Percentiles rank a stretch among this genome's conserved stretches.
These are phyloP conservation scores for Amauroascus niger DNA, from an alignment of 2,329 filamentous ascomycete species.

Conservation along the genomic window DNA sequence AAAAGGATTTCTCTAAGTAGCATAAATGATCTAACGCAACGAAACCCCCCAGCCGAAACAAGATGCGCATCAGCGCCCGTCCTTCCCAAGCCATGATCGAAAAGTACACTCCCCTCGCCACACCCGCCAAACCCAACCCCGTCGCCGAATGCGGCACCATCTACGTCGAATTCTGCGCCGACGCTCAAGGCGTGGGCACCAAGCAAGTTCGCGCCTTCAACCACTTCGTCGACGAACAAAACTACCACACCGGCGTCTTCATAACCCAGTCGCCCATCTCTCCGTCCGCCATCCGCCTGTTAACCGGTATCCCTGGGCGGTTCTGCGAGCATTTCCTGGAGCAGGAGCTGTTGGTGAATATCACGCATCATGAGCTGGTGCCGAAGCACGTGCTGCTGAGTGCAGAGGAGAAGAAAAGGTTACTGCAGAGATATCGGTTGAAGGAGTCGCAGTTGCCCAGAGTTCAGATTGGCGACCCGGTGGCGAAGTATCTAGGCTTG, in stretches of 20 bases:
- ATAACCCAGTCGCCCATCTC: constrained; percentile 75
- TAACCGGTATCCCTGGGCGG: constrained; percentile 65
- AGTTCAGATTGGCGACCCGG: constrained; percentile 83
- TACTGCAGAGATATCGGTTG: constrained; percentile 81
- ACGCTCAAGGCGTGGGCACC: constrained; percentile 66
- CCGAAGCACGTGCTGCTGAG: constrained; percentile 87
- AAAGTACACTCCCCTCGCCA: constrained; percentile 68
- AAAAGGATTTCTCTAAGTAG: not conserved
- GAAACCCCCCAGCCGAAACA: constrained; percentile 54
- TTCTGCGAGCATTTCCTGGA: constrained; percentile 93
- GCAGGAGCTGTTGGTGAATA: constrained; percentile 92
- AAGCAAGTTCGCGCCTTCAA: constrained; percentile 88
- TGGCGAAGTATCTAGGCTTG: constrained; percentile 83
- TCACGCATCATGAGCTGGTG: constrained; percentile 93
- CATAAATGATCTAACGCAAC: constrained; percentile 13
- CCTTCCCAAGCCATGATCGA: constrained; percentile 75
- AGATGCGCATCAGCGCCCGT: constrained; percentile 79
- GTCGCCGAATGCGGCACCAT: constrained; percentile 68
- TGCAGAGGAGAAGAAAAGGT: constrained; percentile 73
- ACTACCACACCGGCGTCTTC: constrained; percentile 84
- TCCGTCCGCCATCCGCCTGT: constrained; percentile 75
- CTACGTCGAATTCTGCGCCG: constrained; percentile 84
- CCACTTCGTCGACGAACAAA: constrained; percentile 65
- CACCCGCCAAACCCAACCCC: constrained; percentile 59
- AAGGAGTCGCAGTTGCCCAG: constrained; percentile 96